phyloP scores from a whole-genome alignment of 306 rosid genomes.

The Rosa multiflora region DNA sequence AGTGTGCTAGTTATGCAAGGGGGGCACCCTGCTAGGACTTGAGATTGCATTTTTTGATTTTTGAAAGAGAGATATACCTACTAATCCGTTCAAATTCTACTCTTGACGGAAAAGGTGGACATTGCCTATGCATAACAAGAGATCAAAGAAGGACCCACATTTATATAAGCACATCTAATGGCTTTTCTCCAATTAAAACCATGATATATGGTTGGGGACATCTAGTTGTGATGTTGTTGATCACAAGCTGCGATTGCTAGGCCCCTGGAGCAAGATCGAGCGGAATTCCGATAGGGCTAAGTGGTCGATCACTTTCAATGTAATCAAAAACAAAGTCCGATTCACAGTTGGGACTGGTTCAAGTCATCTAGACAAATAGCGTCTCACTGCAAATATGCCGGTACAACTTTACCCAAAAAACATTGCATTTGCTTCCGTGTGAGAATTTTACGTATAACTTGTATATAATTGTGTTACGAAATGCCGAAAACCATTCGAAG shows the following conservation, averaged over 20 bases:
- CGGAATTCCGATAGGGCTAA: too few relatives aligned
- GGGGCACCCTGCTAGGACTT: too few relatives aligned
- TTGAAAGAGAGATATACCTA: too few relatives aligned
- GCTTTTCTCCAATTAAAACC: too few relatives aligned
- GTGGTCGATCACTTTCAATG: background rate
- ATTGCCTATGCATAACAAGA: too few relatives aligned
- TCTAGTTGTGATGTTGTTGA: background rate
- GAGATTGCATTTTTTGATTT: too few relatives aligned
- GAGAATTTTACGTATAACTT: background rate
- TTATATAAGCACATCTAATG: too few relatives aligned
- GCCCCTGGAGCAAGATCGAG: background rate
- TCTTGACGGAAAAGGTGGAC: too few relatives aligned
- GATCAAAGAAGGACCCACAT: too few relatives aligned
- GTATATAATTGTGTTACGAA: background rate
- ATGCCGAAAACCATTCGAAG: background rate
- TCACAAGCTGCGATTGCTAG: background rate
- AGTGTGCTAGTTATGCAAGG: background rate
- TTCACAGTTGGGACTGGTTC: background rate
- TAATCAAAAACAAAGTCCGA: background rate
- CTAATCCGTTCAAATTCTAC: too few relatives aligned
- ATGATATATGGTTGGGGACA: too few relatives aligned
- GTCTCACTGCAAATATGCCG: too few relatives aligned
- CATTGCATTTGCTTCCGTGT: background rate
- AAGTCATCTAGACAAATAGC: background rate
- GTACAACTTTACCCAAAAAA: background rate